phyloP scores from a whole-genome alignment of 2,329 filamentous ascomycete species.

The Arthrobotrys musiformis region DNA sequence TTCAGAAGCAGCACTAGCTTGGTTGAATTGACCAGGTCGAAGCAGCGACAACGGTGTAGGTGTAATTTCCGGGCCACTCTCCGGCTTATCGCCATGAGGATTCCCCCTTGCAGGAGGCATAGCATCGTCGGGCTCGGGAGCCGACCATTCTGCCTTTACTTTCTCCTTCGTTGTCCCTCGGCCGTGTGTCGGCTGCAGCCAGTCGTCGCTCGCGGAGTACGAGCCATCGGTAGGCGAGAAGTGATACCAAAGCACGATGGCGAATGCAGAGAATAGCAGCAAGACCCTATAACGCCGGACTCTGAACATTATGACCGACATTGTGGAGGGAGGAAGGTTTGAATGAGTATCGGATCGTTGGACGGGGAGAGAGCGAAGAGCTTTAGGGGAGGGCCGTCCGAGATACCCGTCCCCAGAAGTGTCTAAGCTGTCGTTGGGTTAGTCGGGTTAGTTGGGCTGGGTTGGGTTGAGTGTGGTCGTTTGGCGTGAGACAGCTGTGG shows the following conservation, averaged over 20 bases:
- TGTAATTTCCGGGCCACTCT: constrained; percentile 13
- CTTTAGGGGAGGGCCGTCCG: constrained; percentile 10
- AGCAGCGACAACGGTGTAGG: constrained; percentile 38
- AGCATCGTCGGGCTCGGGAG: constrained; percentile 51
- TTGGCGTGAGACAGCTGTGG: not conserved
- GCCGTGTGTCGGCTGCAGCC: constrained; percentile 46
- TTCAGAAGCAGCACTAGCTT: constrained; percentile 9
- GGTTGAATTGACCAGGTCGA: constrained; percentile 28
- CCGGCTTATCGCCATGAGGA: constrained; percentile 25
- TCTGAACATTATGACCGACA: constrained; percentile 53
- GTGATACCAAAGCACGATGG: constrained; percentile 50
- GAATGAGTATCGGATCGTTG: not conserved
- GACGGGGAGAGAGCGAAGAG: not conserved
- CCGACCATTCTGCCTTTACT: constrained; percentile 48
- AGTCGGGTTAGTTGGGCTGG: too few relatives aligned
- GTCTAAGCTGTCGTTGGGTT: not conserved
- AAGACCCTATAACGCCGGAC: constrained; percentile 49
- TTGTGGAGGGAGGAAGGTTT: not conserved
- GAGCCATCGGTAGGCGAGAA: constrained; percentile 52
- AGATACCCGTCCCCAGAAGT: constrained; percentile 22
- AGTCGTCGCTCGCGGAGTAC: constrained; percentile 27
- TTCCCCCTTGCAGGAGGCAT: constrained; percentile 50
- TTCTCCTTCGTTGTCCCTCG: constrained; percentile 50
- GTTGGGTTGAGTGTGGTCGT: too few relatives aligned
- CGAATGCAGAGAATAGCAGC: constrained; percentile 51